These are phyloP conservation scores for Cyathus olla DNA, from an alignment of 1,284 basidiomycete genomes.

Conservation along the genomic window DNA sequence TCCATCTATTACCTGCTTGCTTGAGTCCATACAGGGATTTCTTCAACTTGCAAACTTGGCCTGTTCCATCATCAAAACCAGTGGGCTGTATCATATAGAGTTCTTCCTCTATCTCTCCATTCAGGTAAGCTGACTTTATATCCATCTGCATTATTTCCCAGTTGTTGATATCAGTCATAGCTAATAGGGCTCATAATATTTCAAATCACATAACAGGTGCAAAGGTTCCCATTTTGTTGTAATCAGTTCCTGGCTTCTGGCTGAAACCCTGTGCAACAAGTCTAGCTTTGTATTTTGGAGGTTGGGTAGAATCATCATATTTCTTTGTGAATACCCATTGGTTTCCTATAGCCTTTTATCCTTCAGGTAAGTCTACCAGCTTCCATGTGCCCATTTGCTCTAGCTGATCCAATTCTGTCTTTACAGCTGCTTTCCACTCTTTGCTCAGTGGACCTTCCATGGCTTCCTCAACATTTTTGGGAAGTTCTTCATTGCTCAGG, in stretches of 20 bases:
- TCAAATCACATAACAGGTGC: slow-evolving; percentile 43
- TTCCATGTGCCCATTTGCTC: slow-evolving; percentile 24
- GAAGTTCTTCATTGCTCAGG: not conserved
- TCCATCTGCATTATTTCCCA: not conserved
- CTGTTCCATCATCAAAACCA: slow-evolving; percentile 26
- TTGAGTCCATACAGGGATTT: slow-evolving; percentile 39
- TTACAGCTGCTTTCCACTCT: slow-evolving; percentile 27
- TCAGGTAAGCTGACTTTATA: no score
- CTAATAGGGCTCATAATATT: slow-evolving; percentile 39
- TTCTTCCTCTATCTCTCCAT: no score
- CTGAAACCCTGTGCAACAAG: slow-evolving; percentile 30
- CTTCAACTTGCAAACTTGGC: slow-evolving; percentile 20
- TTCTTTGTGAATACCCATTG: slow-evolving; percentile 31
- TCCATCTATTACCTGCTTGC: slow-evolving; percentile 38
- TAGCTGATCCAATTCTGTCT: slow-evolving; percentile 24
- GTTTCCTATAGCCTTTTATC: slow-evolving; percentile 18
- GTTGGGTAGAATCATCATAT: slow-evolving; percentile 11
- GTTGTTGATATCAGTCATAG: slow-evolving; percentile 34
- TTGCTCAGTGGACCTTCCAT: not conserved
- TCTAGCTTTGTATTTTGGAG: slow-evolving; percentile 28
- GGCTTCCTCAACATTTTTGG: slow-evolving; percentile 8
- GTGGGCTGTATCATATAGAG: slow-evolving; percentile 20
- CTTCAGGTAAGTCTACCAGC: slow-evolving; percentile 20
- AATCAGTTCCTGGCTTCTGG: slow-evolving; percentile 36
- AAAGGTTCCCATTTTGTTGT: slow-evolving; percentile 42